Percentiles rank a stretch among this genome's conserved stretches.
Conservation (phyloP, 768 basidiomycete genomes). For the Suillus americanus region DNA sequence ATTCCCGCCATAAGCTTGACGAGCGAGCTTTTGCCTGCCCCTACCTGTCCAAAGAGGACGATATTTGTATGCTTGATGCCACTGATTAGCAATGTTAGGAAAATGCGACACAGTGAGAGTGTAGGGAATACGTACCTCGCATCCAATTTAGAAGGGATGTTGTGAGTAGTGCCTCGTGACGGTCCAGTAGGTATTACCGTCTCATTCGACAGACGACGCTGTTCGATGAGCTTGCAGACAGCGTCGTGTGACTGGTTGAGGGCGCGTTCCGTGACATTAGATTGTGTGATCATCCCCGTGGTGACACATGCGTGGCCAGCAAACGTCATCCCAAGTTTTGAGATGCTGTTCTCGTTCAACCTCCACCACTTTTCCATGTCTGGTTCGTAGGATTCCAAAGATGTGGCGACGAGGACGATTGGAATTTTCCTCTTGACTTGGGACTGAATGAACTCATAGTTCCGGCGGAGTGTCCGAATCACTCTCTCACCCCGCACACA, state of each 20-base stretch:
- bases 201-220: neutral
- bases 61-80: constrained; percentile 28
- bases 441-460: constrained; percentile 30
- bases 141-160: neutral
- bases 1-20: constrained; percentile 31
- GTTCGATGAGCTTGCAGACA: constrained; percentile 11
- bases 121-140: neutral
- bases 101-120: neutral
- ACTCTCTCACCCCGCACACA: constrained; percentile 32
- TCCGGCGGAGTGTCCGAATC: constrained; percentile 24
- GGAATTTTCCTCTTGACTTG: constrained; percentile 33
- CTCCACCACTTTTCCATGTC: constrained; percentile 41
- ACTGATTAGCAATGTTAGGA: neutral
- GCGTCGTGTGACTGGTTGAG: constrained; percentile 17
- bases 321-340: constrained; percentile 15
- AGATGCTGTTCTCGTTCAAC: constrained; percentile 30
- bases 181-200: too few species aligned
- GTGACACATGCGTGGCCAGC: too few species aligned
- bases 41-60: constrained; percentile 43
- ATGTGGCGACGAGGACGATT: constrained; percentile 33
- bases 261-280: neutral
- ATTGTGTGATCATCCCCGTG: constrained; percentile 1
- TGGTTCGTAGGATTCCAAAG: constrained; percentile 31
- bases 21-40: constrained; percentile 34
- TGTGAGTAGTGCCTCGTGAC: constrained; percentile 21